Evolutionary conservation across 2,329 filamentous ascomycete genomes (phyloP).

Genomic region (Fusarium sublunatum): DNA sequence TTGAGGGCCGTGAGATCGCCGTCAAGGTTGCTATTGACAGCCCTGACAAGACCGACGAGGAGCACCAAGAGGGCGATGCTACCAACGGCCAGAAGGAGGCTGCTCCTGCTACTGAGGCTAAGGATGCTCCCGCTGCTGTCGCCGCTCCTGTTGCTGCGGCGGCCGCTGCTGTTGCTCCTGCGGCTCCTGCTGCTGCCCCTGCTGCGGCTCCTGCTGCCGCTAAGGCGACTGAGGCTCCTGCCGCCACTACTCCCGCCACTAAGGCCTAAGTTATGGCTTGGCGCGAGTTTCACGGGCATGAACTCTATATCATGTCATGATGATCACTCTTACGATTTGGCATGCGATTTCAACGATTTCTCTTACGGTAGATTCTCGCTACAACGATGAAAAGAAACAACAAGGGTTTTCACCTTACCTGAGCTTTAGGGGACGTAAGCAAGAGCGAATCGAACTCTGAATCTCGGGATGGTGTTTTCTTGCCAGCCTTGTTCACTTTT

Average conservation of each 20-base stretch:
- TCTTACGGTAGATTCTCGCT: constrained; percentile 53
- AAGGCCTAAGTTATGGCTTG: constrained; percentile 49
- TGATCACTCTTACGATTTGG: constrained; percentile 55
- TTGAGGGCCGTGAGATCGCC: constrained; percentile 97
- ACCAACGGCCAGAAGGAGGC: constrained; percentile 56
- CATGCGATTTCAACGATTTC: constrained; percentile 55
- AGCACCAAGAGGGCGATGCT: constrained; percentile 64
- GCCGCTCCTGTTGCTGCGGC: constrained; percentile 45
- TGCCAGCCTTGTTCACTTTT: constrained; percentile 46
- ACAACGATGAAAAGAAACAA: constrained; percentile 46
- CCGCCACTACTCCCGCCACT: constrained; percentile 44
- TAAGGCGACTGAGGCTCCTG: constrained; percentile 44
- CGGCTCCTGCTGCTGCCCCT: constrained; percentile 43
- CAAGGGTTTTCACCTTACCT: constrained; percentile 43
- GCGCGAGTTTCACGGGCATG: constrained; percentile 44
- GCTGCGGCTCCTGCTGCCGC: constrained; percentile 44
- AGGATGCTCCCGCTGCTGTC: constrained; percentile 36
- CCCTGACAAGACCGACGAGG: constrained; percentile 94
- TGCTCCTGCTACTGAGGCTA: constrained; percentile 48
- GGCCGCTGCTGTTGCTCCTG: constrained; percentile 41
- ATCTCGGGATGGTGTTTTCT: constrained; percentile 45
- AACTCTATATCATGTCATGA: constrained; percentile 43
- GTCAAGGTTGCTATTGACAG: constrained; percentile 99
- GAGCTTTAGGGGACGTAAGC: constrained; percentile 44
- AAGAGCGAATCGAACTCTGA: constrained; percentile 45